A percentile compares a stretch with the other conserved stretches of the same genome.
phyloP scores from a whole-genome alignment of 1,284 basidiomycete genomes.

The Pseudozyma sp. region DNA sequence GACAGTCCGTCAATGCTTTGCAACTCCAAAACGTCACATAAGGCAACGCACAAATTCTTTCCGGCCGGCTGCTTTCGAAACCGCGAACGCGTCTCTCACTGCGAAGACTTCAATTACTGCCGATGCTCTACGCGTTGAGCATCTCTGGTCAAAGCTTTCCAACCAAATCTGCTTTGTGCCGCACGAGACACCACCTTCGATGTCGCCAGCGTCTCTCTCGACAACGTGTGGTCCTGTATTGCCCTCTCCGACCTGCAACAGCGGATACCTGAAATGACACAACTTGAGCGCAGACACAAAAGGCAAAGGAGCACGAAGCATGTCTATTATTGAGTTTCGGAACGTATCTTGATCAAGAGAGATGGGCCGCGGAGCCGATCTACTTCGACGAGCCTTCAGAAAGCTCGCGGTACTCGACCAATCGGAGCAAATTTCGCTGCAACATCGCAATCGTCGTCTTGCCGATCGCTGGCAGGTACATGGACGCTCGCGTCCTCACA shows the following conservation, averaged over 20 bases:
- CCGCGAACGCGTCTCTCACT: constrained; percentile 7
- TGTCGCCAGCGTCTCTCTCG: no score
- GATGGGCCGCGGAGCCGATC: neutral
- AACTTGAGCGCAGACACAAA: neutral
- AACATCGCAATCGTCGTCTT: constrained; percentile 98
- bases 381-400: constrained; percentile 17
- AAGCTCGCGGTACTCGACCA: constrained; percentile 59
- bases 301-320: constrained; percentile 5
- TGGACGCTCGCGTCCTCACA: constrained; percentile 79
- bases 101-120: neutral
- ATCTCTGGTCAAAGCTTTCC: neutral
- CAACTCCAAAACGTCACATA: constrained; percentile 13
- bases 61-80: constrained; percentile 15
- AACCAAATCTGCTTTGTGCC: neutral
- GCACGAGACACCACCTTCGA: constrained; percentile 1
- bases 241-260: no score
- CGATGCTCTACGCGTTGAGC: constrained; percentile 6
- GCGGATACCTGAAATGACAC: neutral
- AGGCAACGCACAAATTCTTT: constrained; percentile 15
- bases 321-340: constrained; percentile 5
- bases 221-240: neutral
- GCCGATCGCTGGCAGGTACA: constrained; percentile 80
- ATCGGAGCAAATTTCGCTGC: constrained; percentile 82
- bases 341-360: constrained; percentile 1
- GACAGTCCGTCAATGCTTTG: constrained; percentile 7